Base-by-base conservation (phyloP, 2,329 filamentous ascomycete species). In the Ceratocystis huliohia region DNA sequence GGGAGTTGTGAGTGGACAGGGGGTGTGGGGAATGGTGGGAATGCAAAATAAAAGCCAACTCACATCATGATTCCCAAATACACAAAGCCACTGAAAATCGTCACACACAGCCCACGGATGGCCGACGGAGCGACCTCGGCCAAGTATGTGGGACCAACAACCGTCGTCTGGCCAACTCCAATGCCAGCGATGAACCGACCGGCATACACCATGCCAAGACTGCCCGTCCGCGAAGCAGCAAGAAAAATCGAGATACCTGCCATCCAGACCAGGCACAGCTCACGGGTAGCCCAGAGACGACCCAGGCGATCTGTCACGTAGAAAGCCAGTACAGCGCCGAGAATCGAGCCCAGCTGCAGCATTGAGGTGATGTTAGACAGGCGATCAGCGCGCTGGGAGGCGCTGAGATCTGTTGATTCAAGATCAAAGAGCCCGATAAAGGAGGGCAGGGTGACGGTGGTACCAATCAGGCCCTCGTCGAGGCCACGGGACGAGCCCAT, bases 381-480 rank as follows among this genome's bases (percentile, higher is more conserved):
- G 76, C 87, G 85, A 73, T 88, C 85, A 68, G 87, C 85, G 72
- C 82, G 78, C 61, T 83, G 79, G 3, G 80, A 76, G 0, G 74
- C 71, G 59, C 75, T 77, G 71, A 85, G 84, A 1, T 78, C 76
- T 5, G 78, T 75, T 64, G 85, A 78, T 69, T 80, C 78, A n/a
- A 84, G 84, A 72, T 84, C 83, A 74, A 88, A 85, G 1, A 57
- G 59, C 2, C 33, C 6, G 5, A 30, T 63, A 33, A 68, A 68
- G 2, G 66, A 66, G 4, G 66, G 64, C 5, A 68, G 64, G 4
- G 66, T 66, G 10, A 61, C 41, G 15, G 87, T 86, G 1, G 87
- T 88, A 7, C 82, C 84, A 69, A 91, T 91, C 68, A 93, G 80
- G 68, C 89, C 89, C 75, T 93, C 89, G 69, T 93, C 89, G n/a